Evolutionary conservation across 1,139 yeast genomes (phyloP), one percentile per base, ranked within the genome.

Genomic region (Arxiozyma telluris): DNA sequence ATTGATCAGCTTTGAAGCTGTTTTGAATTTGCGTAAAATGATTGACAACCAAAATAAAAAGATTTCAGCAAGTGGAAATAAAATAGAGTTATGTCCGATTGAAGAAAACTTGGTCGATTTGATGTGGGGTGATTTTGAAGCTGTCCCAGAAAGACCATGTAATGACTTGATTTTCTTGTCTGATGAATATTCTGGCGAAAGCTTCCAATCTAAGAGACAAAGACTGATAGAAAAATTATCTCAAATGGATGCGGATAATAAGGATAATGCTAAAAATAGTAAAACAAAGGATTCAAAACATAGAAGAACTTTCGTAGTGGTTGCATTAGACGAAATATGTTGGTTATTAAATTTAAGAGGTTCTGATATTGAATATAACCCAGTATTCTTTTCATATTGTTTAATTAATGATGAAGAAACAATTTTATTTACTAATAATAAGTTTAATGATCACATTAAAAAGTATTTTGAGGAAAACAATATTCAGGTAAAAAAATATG

Each of bases 301-400:
- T 55, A 41, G 25, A 12, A 42, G 27, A 18, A 30, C 44, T 4
- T 67, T 88, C 58, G 79, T 87, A 7, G 75, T 89, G 9, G 77
- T 84, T 47, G 87, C 96, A 0, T 73, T 89, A 57, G 98, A 93
- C 71, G 96, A 93, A 65, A 80, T 91, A 57, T 96, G 97, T 9
- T 91, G 97, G 98, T 72, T 90, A 54, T 79, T 90, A 66, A 93
- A 93, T 65, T 75, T 93, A 60, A 79, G 98, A 62, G 98, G 98
- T 21, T 75, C 79, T 44, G 95, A 87, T 67, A 88, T 93, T 59
- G 86, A 83, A 44, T 94, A 76, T 71, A 93, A 91, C 67, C 98
- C 99, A 1, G 93, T 94, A 18, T 94, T 94, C 69, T 90, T 81
- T 72, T 77, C 94, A 50, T 93, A 87, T 67, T 76, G 89, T 56